Percentiles rank a stretch among this genome's conserved stretches.
Evolutionary conservation across 257 asterid genomes (phyloP).

Genomic region (Fraxinus cuspidata): DNA sequence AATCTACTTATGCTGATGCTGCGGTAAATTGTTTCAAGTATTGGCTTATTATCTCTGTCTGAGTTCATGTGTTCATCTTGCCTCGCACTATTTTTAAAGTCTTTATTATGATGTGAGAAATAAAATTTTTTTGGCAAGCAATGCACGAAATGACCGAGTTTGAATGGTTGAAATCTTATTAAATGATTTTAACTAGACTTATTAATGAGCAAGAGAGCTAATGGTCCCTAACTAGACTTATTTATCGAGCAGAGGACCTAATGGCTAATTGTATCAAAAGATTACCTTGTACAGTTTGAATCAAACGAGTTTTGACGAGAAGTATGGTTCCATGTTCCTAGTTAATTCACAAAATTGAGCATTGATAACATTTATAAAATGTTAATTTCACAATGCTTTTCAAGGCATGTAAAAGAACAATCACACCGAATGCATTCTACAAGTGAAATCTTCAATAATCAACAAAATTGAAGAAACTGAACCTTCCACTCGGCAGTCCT

Average conservation of each 20-base stretch:
- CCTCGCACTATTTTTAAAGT: background rate
- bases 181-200: background rate
- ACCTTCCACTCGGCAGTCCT: background rate
- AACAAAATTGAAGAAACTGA: background rate
- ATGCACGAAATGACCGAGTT: background rate
- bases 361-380: background rate
- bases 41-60: background rate
- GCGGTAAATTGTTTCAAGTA: slow-evolving; percentile 55
- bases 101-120: background rate
- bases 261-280: background rate
- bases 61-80: background rate
- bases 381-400: background rate
- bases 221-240: background rate
- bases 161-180: background rate
- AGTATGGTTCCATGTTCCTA: background rate
- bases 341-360: background rate
- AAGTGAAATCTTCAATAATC: background rate
- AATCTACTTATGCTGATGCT: slow-evolving; percentile 95
- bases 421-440: background rate
- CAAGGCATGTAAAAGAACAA: background rate
- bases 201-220: background rate
- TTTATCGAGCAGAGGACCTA: background rate
- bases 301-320: background rate
- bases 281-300: background rate
- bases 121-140: background rate